Evolutionary conservation across 495 filamentous ascomycete species (phyloP).

Genomic region (Penicillium macrosclerotiorum): DNA sequence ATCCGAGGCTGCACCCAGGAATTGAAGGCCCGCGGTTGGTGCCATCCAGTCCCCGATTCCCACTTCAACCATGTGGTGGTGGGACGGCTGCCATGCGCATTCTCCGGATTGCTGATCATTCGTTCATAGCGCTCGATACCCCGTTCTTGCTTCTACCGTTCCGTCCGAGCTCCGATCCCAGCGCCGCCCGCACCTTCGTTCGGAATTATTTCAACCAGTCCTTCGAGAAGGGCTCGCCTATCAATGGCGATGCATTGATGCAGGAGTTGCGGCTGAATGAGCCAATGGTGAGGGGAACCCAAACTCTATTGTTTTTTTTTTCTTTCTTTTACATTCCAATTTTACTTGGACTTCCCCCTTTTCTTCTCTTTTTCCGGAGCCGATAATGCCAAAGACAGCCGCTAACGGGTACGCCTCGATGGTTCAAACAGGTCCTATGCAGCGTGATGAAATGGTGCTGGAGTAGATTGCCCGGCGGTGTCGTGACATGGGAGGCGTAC

Average conservation of each 20-base stretch:
- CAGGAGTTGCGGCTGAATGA: constrained; percentile 92
- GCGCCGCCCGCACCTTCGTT: constrained; percentile 85
- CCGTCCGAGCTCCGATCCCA: constrained; percentile 86
- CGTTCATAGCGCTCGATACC: constrained; percentile 69
- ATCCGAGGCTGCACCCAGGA: constrained; percentile 81
- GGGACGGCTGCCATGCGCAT: constrained; percentile 20
- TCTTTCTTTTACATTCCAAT: too few relatives aligned
- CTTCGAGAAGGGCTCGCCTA: constrained; percentile 40
- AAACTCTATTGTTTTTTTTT: too few relatives aligned
- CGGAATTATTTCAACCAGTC: constrained; percentile 81
- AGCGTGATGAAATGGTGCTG: constrained; percentile 99
- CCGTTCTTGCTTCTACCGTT: constrained; percentile 96
- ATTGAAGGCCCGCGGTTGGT: constrained; percentile 89
- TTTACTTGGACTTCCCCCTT: too few relatives aligned
- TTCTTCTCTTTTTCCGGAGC: too few relatives aligned
- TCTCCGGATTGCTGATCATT: constrained; percentile 39
- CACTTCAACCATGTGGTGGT: constrained; percentile 27
- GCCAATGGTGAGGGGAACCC: constrained; percentile 66
- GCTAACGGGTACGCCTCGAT: too few relatives aligned
- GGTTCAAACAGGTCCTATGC: constrained; percentile 92
- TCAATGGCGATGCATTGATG: constrained; percentile 66
- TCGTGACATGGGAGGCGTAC: constrained; percentile 96
- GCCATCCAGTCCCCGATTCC: constrained; percentile 8
- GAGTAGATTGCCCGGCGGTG: constrained; percentile 86
- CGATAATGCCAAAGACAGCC: neutral